Evolutionary conservation across 2,329 filamentous ascomycete genomes (phyloP).

Genomic region (Colletotrichum australisinense): DNA sequence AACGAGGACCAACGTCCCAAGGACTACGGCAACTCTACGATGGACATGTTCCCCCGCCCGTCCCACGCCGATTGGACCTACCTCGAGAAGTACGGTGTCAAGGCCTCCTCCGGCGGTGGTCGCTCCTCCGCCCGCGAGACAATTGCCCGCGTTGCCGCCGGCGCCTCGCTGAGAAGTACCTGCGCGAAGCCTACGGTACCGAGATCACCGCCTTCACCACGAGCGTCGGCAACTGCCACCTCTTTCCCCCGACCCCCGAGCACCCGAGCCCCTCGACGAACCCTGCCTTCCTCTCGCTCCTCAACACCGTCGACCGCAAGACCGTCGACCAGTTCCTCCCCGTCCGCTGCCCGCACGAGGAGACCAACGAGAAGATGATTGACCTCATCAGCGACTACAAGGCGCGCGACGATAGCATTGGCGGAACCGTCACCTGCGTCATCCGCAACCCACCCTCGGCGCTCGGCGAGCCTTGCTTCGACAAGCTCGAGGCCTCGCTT

Average conservation of each 20-base stretch:
- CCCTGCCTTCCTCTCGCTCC: conserved; percentile 80
- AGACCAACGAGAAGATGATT: conserved; percentile 77
- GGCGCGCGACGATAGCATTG: conserved; percentile 87
- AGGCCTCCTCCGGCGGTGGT: conserved; percentile 86
- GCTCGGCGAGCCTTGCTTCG: conserved; percentile 93
- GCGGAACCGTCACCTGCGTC: conserved; percentile 94
- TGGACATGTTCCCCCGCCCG: conserved; percentile 91
- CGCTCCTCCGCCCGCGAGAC: conserved; percentile 94
- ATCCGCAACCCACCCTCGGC: conserved; percentile 88
- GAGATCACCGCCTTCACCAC: conserved; percentile 94
- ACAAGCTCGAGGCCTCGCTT: conserved; percentile 92
- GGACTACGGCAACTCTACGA: conserved; percentile 90
- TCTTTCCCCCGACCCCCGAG: conserved; percentile 77
- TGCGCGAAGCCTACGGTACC: conserved; percentile 81
- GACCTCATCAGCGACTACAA: conserved; percentile 81
- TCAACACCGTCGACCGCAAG: conserved; percentile 77
- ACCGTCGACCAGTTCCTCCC: conserved; percentile 87
- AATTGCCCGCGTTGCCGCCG: conserved; percentile 91
- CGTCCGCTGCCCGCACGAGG: conserved; percentile 83
- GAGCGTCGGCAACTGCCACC: conserved; percentile 82
- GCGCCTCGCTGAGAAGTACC: conserved; percentile 95
- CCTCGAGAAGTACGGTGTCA: conserved; percentile 95
- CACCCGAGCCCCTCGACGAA: conserved; percentile 78
- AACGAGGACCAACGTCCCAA: conserved; percentile 94
- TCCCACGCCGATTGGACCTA: conserved; percentile 98